Evolutionary conservation across 768 basidiomycete species (phyloP), one percentile per base, ranked within the genome.

Genomic region (Mycena metata): DNA sequence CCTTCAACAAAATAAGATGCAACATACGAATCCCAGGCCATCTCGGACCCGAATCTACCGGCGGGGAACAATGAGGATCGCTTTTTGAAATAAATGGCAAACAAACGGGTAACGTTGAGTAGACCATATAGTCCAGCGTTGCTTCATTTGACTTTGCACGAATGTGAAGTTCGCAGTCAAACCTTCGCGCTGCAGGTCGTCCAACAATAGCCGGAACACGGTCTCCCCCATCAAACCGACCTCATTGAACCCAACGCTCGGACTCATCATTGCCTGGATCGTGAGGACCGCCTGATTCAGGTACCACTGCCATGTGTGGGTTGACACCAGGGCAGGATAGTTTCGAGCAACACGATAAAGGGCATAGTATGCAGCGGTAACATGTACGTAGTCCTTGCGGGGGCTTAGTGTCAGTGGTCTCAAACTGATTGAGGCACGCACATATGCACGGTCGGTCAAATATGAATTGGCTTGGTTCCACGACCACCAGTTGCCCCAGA

Each of bases 141-240:
- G 76, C 70, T 74, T 75, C 88, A 89, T 89, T 66, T 80, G 79
- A 39, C 75, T 79, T 71, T 87, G 79, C 8, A 88, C 77, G 9
- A 85, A 73, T 1, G 82, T 85, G 5, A 83, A 85, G 70, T 87
- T 86, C 7, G 79, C 75, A 17, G 81, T 82, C 57, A 86, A 72
- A 5, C 87, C 87, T 67, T 89, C 88, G 10, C 86, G 77, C 71
- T 83, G 83, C 57, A 89, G 74, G 71, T 89, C 88, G 57, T 84
- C 78, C 33, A 89, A 74, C 23, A 88, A 73, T 24, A 82, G 77
- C 5, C 81, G 76, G 47, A 85, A 77, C 39, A 88, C 86, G 0
- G 88, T 88, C 75, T 89, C 88, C 33, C 86, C 87, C 88, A 89
- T 89, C 23, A 88, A 76, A 1, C 87, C 87, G 64, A 82, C 85